These are phyloP conservation scores for Yarrowia sp. DNA, from an alignment of 805 yeast species.

Conservation along the genomic window DNA sequence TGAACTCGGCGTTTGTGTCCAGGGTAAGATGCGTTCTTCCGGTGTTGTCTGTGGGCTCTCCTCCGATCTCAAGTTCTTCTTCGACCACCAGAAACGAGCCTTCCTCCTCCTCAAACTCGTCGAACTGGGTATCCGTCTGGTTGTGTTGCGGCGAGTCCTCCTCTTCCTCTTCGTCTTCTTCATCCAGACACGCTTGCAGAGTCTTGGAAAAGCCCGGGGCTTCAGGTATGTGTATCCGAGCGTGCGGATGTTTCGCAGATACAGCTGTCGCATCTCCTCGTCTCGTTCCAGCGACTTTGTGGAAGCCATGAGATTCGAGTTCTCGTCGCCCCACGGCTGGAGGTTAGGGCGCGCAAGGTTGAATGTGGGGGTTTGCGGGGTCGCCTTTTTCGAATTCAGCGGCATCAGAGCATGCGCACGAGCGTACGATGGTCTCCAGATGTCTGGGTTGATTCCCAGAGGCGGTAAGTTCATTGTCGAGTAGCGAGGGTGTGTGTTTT, in stretches of 20 bases:
- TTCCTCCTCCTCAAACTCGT: conserved; percentile 23
- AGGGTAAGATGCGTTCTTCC: conserved; percentile 12
- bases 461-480: conserved; percentile 16
- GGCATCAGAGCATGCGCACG: conserved; percentile 19
- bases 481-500: not conserved
- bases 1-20: conserved; percentile 3
- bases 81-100: conserved; percentile 31
- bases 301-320: conserved; percentile 13
- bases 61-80: conserved; percentile 31
- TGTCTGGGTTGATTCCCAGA: conserved; percentile 7
- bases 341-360: not conserved
- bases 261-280: conserved; percentile 28
- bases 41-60: conserved; percentile 10
- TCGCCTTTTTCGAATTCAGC: not conserved
- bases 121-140: conserved; percentile 28
- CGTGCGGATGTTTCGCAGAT: conserved; percentile 39
- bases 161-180: conserved; percentile 31
- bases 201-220: conserved; percentile 65
- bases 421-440: conserved; percentile 11
- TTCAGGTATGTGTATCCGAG: conserved; percentile 50
- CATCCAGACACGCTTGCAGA: conserved; percentile 41
- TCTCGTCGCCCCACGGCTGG: conserved; percentile 18
- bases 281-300: conserved; percentile 25
- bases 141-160: conserved; percentile 26
- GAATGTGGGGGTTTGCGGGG: not conserved